Conservation (phyloP, 1,139 yeast species). For the Geotrichum bryndzae region DNA sequence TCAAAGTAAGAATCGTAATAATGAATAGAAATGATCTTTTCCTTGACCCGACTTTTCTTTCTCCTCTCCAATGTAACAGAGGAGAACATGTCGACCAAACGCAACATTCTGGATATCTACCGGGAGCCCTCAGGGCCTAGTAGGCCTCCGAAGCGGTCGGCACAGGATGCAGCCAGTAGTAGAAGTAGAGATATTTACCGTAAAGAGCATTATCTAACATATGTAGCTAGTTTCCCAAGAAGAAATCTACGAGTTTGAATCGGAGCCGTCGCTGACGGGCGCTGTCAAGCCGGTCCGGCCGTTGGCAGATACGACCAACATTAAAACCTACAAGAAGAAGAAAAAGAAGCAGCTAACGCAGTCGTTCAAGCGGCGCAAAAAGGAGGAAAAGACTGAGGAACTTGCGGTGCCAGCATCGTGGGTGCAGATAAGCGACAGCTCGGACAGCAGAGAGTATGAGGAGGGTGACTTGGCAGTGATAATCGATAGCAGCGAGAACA, state of each 20-base stretch:
- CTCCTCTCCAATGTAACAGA: neutral
- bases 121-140: neutral
- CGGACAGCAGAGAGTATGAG: neutral
- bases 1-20: neutral
- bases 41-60: neutral
- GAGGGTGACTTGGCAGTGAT: neutral
- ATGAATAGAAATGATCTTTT: neutral
- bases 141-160: neutral
- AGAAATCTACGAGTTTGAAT: constrained; percentile 3
- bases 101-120: neutral
- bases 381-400: neutral
- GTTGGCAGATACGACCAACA: constrained; percentile 3
- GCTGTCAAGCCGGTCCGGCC: neutral
- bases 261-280: constrained; percentile 7
- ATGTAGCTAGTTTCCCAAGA: neutral
- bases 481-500: neutral
- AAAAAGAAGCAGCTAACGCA: neutral
- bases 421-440: neutral
- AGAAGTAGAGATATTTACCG: neutral
- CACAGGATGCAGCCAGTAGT: neutral
- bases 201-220: neutral
- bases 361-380: neutral
- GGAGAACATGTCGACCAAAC: neutral
- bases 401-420: neutral
- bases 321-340: neutral